Evolutionary conservation across 495 filamentous ascomycete species (phyloP), one percentile per base, ranked within the genome.

Genomic region (Penicillium parvum): DNA sequence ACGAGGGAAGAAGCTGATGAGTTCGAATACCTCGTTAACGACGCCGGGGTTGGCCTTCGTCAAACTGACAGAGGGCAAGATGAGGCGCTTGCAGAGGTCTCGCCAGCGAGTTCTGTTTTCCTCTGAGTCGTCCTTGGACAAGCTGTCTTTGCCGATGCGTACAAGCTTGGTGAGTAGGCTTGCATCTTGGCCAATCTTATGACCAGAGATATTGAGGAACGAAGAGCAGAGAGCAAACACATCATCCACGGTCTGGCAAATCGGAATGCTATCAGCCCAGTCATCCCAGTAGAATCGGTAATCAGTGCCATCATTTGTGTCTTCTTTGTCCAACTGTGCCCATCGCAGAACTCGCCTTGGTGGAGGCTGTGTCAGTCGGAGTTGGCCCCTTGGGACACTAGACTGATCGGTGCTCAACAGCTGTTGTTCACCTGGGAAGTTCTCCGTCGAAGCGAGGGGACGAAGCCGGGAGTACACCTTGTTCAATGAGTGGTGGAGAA

Each of bases 261-360:
- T 66, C 2, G 94, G 94, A 20, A 97, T 73, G 48, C 89, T 91
- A 48, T 97, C 91, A 7, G 84, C 74, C 94, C 94, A 99, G 40
- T 97, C 90, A 44, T 96, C 91, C 82, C 89, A 96, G 64, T 97
- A 99, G 60, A 94, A 97, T 18, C 85, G 77, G 56, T 95, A 96
- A 34, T 82, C 78, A 4, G 73, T 76, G 5, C 82, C 83, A 54
- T 90, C 86, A 27, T 76, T 78, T 5, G 72, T 77, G 47, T 90
- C 88, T 36, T 75, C 75, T 47, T 78, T 80, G 44, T 95, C 90
- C 10, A 88, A 71, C 50, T 83, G 79, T 14, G 88, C 83, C 88
- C 88, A 94, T 40, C 81, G 76, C 37, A 91, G 58, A 4, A 76
- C 72, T 52, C 84, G 83, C 26, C 79, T 78, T 27, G 77, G 54